Conservation (phyloP, 2,329 filamentous ascomycete species). For the Pseudocercospora fijiensis region DNA sequence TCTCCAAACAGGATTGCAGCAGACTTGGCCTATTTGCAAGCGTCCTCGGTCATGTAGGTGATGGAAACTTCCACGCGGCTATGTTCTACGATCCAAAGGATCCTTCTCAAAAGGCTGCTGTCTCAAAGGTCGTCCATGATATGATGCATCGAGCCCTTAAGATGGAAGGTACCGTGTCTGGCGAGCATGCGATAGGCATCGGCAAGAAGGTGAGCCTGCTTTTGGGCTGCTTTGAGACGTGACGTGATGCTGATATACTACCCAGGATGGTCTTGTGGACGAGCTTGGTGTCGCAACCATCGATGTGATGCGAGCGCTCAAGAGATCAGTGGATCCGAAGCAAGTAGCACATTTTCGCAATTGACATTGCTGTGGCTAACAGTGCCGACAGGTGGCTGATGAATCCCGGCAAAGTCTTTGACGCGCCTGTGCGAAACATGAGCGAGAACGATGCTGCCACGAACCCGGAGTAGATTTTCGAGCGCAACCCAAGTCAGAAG, state of each 20-base stretch:
- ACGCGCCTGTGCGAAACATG: constrained; percentile 5
- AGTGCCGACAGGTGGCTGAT: constrained; percentile 20
- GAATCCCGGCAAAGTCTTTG: constrained; percentile 28
- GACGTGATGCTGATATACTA: background rate
- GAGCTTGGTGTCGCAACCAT: constrained; percentile 25
- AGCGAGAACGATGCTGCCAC: background rate
- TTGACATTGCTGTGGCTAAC: background rate
- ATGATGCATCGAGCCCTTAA: constrained; percentile 89
- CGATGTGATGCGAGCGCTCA: constrained; percentile 25
- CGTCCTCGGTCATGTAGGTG: constrained; percentile 85
- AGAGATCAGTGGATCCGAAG: constrained; percentile 25
- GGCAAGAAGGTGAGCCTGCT: constrained; percentile 22
- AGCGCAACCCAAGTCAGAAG: background rate
- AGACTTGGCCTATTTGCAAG: constrained; percentile 82
- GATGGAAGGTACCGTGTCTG: constrained; percentile 74
- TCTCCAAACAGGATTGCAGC: constrained; percentile 86
- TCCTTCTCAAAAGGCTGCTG: constrained; percentile 69
- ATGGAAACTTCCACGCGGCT: constrained; percentile 91
- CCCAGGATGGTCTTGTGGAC: constrained; percentile 20
- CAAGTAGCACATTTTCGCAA: background rate
- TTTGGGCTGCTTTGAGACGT: background rate
- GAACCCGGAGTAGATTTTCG: too few species aligned
- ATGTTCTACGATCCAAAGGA: constrained; percentile 80
- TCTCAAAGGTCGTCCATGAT: constrained; percentile 74
- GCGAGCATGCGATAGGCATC: constrained; percentile 29